Conservation (phyloP, 805 yeast genomes). For the Blastobotrys terrestris region DNA sequence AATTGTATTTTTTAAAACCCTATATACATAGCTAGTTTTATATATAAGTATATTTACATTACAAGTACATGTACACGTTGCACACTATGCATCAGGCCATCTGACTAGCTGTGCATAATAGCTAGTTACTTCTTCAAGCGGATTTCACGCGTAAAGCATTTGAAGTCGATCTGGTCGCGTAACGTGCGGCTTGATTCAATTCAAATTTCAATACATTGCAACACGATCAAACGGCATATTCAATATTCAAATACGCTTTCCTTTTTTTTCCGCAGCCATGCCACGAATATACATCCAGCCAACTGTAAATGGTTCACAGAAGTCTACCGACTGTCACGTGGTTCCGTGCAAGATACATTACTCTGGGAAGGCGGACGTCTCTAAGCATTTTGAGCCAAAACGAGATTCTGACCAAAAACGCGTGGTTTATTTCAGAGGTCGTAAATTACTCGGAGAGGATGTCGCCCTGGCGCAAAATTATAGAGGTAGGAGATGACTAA, state of each 20-base stretch:
- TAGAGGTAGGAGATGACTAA: conserved; percentile 8
- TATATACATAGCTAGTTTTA: no score
- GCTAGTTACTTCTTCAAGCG: no score
- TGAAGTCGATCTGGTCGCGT: no score
- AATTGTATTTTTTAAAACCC: no score
- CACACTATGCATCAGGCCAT: no score
- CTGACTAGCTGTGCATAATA: no score
- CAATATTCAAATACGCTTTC: no score
- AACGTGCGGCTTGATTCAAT: no score
- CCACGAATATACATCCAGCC: background rate
- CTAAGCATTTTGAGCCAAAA: conserved; percentile 14
- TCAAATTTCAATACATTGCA: background rate
- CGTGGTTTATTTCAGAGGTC: conserved; percentile 19
- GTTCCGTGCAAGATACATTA: conserved; percentile 25
- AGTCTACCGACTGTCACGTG: conserved; percentile 18
- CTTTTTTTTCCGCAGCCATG: no score
- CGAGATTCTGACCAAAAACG: background rate
- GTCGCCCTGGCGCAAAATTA: conserved; percentile 15
- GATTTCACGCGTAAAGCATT: no score
- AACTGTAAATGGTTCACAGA: background rate
- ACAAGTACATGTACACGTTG: no score
- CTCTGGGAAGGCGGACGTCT: conserved; percentile 22
- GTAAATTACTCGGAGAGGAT: conserved; percentile 15
- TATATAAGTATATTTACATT: no score
- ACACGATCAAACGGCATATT: conserved; percentile 1